A percentile compares a stretch with the other conserved stretches of the same genome.
Evolutionary conservation across 805 yeast species (phyloP).

Genomic region (Metschnikowia baotianmanensis): DNA sequence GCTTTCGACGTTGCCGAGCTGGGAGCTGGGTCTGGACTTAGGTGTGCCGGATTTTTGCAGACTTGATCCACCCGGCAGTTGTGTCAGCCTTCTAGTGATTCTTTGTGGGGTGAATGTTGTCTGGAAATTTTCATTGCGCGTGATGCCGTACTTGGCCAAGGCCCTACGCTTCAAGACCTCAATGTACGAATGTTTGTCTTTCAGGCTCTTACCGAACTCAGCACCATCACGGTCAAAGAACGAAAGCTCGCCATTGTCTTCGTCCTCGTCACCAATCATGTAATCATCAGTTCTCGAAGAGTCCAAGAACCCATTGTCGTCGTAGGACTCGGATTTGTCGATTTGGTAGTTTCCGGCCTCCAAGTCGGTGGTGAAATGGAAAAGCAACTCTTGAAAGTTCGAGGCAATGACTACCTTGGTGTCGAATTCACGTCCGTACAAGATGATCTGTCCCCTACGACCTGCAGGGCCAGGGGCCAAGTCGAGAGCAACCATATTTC

Average conservation of each 20-base stretch:
- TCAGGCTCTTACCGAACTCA: conserved; percentile 32
- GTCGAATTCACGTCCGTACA: conserved; percentile 22
- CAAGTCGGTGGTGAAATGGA: conserved; percentile 37
- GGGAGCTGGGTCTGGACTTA: conserved; percentile 8
- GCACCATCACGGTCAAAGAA: conserved; percentile 37
- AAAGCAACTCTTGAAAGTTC: conserved; percentile 39
- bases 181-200: conserved; percentile 36
- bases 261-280: conserved; percentile 45
- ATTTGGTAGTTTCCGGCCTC: conserved; percentile 42
- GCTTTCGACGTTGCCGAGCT: conserved; percentile 26
- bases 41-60: conserved; percentile 5
- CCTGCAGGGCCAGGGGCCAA: conserved; percentile 23
- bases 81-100: conserved; percentile 10
- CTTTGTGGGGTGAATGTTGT: conserved; percentile 40
- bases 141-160: conserved; percentile 38
- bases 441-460: conserved; percentile 19
- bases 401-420: conserved; percentile 22
- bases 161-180: conserved; percentile 43
- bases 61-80: not conserved
- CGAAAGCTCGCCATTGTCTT: conserved; percentile 42
- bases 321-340: conserved; percentile 30
- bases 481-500: conserved; percentile 21
- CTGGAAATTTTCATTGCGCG: conserved; percentile 31
- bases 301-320: conserved; percentile 39
- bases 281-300: conserved; percentile 38